A percentile compares a stretch with the other conserved stretches of the same genome.
Evolutionary conservation across 345 rosid species (phyloP).

Genomic region (Citrus glauca): DNA sequence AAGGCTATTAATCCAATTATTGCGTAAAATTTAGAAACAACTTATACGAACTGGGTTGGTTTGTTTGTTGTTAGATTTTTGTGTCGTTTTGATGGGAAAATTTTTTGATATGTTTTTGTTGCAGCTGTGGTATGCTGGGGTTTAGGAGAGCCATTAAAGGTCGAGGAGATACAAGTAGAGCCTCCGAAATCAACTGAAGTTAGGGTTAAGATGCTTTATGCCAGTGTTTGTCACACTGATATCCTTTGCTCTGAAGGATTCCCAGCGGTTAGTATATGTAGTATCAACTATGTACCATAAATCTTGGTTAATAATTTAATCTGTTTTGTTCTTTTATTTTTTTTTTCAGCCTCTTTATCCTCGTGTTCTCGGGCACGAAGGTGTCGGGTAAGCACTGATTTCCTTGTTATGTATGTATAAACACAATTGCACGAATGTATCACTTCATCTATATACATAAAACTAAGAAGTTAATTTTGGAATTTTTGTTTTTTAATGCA

Average conservation of each 20-base stretch:
- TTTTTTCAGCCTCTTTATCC: slow-evolving; percentile 49
- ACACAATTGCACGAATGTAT: not conserved
- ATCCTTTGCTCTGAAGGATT: slow-evolving; percentile 21
- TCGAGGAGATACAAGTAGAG: not conserved
- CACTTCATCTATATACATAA: not conserved
- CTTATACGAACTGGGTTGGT: not conserved
- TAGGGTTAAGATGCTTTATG: slow-evolving; percentile 54
- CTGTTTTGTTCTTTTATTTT: not conserved
- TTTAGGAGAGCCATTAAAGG: not conserved
- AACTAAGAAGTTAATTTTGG: too few species aligned
- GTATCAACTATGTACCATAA: not conserved
- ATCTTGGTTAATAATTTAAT: too few species aligned
- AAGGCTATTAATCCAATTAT: too few species aligned
- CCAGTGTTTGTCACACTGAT: slow-evolving; percentile 67
- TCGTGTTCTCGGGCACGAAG: slow-evolving; percentile 80
- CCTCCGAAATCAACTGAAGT: slow-evolving; percentile 60
- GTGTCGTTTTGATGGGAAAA: not conserved
- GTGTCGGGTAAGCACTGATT: slow-evolving; percentile 48
- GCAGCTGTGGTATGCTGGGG: not conserved
- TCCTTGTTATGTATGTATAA: too few species aligned
- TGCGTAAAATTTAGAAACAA: not conserved
- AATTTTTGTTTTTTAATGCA: not conserved
- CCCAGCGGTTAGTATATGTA: slow-evolving; percentile 25
- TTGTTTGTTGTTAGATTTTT: not conserved
- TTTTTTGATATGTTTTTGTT: not conserved